phyloP scores from a whole-genome alignment of 2,329 filamentous ascomycete genomes.

The Geosmithia putterillii region DNA sequence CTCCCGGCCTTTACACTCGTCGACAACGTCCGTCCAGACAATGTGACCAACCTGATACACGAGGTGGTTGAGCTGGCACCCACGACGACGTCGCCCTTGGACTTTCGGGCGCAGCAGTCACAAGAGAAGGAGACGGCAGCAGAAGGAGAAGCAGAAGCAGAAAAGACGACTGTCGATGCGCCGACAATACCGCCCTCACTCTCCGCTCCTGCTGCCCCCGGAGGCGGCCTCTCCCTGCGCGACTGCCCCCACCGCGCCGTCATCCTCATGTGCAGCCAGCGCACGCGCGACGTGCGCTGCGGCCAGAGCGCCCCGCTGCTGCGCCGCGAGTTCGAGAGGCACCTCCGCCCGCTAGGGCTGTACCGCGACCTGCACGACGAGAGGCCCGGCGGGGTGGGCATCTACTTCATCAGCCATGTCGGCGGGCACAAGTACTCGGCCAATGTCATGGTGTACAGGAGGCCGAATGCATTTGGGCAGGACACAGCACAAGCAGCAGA shows the following conservation, averaged over 20 bases:
- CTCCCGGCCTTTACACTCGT: slow-evolving; percentile 76
- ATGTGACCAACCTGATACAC: slow-evolving; percentile 59
- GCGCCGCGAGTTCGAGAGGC: slow-evolving; percentile 78
- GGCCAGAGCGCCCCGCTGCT: slow-evolving; percentile 87
- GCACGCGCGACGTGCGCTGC: slow-evolving; percentile 87
- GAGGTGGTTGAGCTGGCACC: slow-evolving; percentile 59
- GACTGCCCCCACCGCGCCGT: slow-evolving; percentile 74
- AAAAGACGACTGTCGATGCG: too few relatives aligned
- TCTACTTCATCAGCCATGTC: slow-evolving; percentile 94
- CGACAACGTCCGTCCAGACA: slow-evolving; percentile 68
- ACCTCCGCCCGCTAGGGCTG: slow-evolving; percentile 72
- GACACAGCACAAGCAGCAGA: slow-evolving; percentile 23
- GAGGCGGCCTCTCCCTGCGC: slow-evolving; percentile 13
- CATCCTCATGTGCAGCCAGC: slow-evolving; percentile 88
- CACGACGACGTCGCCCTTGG: slow-evolving; percentile 58
- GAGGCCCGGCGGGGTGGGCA: slow-evolving; percentile 79
- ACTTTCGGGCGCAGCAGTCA: slow-evolving; percentile 1
- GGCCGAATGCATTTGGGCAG: slow-evolving; percentile 42
- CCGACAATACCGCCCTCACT: slow-evolving; percentile 7
- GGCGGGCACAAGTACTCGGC: slow-evolving; percentile 95
- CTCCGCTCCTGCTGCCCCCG: slow-evolving; percentile 10
- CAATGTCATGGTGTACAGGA: slow-evolving; percentile 85
- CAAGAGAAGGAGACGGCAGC: too few relatives aligned
- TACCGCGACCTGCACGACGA: slow-evolving; percentile 82
- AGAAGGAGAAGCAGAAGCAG: too few relatives aligned